Evolutionary conservation across 176 grass and related monocot genomes (phyloP).

Genomic region (Aegilops tauschii): DNA sequence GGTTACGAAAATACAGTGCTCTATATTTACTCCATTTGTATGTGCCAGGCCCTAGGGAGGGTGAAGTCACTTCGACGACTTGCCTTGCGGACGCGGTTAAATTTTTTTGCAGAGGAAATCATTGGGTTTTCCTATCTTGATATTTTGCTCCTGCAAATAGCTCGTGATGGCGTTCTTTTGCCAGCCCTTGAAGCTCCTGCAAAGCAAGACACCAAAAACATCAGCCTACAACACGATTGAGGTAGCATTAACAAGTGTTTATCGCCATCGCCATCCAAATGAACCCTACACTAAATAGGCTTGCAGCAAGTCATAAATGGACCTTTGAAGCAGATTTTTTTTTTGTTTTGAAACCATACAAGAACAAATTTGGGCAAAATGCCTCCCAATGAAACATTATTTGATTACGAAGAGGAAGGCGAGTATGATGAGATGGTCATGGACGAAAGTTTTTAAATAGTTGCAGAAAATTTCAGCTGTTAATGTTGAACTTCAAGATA

Average conservation of each 20-base stretch:
- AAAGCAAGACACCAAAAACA: not conserved
- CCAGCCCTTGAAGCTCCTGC: slow-evolving; percentile 97
- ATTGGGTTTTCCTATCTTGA: slow-evolving; percentile 75
- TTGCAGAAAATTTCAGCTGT: not conserved
- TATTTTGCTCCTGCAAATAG: slow-evolving; percentile 66
- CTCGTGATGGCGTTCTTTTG: slow-evolving; percentile 80
- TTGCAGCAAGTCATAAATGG: not conserved
- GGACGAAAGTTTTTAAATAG: not conserved
- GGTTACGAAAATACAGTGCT: not conserved
- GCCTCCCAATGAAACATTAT: not conserved
- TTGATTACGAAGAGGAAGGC: not conserved
- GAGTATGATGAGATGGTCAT: not conserved
- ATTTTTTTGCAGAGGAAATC: slow-evolving; percentile 38
- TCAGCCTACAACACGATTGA: not conserved
- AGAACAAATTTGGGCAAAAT: not conserved
- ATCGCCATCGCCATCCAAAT: not conserved
- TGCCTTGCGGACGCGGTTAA: not conserved
- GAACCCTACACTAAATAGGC: not conserved
- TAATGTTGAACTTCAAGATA: not conserved
- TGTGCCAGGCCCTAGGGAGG: not conserved
- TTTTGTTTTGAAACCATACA: not conserved
- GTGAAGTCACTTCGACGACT: not conserved
- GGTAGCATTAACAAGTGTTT: not conserved
- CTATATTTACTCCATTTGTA: not conserved
- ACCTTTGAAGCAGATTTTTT: not conserved